Conservation (phyloP, 2,329 filamentous ascomycete genomes). For the Clarireedia monteithiana region DNA sequence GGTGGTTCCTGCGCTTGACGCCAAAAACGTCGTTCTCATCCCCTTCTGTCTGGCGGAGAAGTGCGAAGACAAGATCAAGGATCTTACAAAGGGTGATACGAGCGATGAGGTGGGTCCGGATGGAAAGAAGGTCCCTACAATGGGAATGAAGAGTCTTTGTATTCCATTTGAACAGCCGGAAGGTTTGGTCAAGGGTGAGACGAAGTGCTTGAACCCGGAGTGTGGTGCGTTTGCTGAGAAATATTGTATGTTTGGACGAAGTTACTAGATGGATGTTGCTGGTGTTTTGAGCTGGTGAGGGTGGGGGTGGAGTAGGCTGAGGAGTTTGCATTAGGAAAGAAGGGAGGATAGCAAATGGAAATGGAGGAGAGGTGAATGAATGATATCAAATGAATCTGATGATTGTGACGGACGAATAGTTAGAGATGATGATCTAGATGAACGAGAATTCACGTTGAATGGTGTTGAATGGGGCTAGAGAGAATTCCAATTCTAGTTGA, state of each 20-base stretch:
- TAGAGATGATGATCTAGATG: too few species aligned
- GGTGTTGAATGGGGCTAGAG: too few species aligned
- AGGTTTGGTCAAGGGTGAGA: conserved; percentile 69
- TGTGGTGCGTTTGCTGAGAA: conserved; percentile 69
- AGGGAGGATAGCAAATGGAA: conserved; percentile 3
- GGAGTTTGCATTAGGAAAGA: background rate
- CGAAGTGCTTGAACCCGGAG: conserved; percentile 86
- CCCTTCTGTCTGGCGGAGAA: conserved; percentile 75
- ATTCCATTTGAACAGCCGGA: conserved; percentile 83
- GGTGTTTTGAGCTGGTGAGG: background rate
- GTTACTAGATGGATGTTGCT: conserved; percentile 22
- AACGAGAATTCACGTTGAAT: too few species aligned
- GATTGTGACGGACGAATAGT: background rate
- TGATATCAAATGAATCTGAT: conserved; percentile 4
- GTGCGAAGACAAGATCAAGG: conserved; percentile 94
- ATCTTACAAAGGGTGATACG: conserved; percentile 72
- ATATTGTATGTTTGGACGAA: conserved; percentile 90
- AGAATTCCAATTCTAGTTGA: too few species aligned
- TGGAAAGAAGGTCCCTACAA: conserved; percentile 52
- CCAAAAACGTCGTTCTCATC: conserved; percentile 87
- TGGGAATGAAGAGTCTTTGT: conserved; percentile 70
- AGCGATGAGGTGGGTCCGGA: conserved; percentile 38
- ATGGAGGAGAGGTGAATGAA: background rate
- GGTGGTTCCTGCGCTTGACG: conserved; percentile 81
- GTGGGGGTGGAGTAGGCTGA: background rate